These are phyloP conservation scores for Diaporthe sp. DNA, from an alignment of 2,329 filamentous ascomycete species.

Conservation along the genomic window DNA sequence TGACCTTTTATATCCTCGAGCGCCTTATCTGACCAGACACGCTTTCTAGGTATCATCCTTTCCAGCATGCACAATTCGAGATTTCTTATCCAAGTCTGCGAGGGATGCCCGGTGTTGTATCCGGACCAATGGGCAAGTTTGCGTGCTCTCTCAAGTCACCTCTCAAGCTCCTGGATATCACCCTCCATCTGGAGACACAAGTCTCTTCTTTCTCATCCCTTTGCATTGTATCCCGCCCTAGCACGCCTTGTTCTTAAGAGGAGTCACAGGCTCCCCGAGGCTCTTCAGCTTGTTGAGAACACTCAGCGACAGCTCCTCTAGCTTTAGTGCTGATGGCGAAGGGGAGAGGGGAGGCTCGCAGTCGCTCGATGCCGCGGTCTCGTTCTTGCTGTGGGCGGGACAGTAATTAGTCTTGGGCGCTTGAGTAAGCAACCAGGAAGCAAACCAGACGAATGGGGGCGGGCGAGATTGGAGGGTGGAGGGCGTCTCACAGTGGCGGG, in stretches of 20 bases:
- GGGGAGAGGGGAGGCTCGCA: constrained; percentile 46
- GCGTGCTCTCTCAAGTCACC: background rate
- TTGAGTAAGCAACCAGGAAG: constrained; percentile 39
- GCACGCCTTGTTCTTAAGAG: constrained; percentile 36
- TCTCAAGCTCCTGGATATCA: background rate
- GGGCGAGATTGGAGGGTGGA: constrained; percentile 20
- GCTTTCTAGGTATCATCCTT: background rate
- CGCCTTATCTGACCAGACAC: background rate
- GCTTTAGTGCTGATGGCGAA: constrained; percentile 55
- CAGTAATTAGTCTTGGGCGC: constrained; percentile 39
- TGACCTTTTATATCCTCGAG: background rate
- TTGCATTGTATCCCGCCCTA: background rate
- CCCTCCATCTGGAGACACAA: background rate
- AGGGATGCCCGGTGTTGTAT: background rate
- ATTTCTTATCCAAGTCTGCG: background rate
- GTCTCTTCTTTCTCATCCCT: background rate
- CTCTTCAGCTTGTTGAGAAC: constrained; percentile 81
- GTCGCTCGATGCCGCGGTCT: constrained; percentile 33
- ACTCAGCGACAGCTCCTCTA: constrained; percentile 75
- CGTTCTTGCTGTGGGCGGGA: constrained; percentile 41
- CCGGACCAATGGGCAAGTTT: background rate
- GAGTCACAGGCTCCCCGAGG: constrained; percentile 65
- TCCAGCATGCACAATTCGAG: constrained; percentile 1
- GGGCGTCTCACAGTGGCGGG: constrained; percentile 62
- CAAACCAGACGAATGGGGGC: constrained; percentile 24